phyloP scores from a whole-genome alignment of 129 eudicot genomes.

The Centrapalus pauciflorus region DNA sequence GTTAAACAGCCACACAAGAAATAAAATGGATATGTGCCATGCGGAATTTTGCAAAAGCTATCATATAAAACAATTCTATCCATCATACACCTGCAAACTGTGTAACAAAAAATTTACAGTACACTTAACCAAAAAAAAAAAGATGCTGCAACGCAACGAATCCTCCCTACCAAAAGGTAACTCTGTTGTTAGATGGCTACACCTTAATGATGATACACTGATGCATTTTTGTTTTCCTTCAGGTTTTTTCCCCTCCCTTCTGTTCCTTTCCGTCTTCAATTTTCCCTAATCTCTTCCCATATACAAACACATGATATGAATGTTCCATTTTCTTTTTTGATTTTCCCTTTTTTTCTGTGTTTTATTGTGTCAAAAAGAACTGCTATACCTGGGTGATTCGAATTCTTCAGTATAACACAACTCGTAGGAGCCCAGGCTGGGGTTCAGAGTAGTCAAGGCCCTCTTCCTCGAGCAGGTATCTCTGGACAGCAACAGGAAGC shows the following conservation, averaged over 20 bases:
- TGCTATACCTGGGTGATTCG: conserved; percentile 37
- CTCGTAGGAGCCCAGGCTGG: conserved; percentile 85
- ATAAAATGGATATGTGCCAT: too few relatives aligned
- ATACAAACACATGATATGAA: conserved; percentile 46
- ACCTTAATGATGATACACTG: conserved; percentile 39
- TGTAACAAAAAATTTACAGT: conserved; percentile 22
- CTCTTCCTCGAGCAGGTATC: conserved; percentile 83
- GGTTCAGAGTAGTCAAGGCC: conserved; percentile 88
- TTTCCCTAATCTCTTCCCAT: conserved; percentile 42
- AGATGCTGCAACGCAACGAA: too few relatives aligned
- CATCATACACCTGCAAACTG: conserved; percentile 32
- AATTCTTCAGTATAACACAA: conserved; percentile 55
- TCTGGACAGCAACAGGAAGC: conserved; percentile 79
- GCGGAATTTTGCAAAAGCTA: conserved; percentile 20
- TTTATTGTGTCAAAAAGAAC: conserved; percentile 52
- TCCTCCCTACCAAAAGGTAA: conserved; percentile 34
- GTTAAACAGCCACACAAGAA: too few relatives aligned
- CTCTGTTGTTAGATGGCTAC: conserved; percentile 25
- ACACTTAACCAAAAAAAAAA: conserved; percentile 20
- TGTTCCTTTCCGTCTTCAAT: neutral
- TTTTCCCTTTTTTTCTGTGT: conserved; percentile 11
- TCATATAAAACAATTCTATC: conserved; percentile 28
- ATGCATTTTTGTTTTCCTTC: conserved; percentile 18
- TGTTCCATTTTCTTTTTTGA: conserved; percentile 1
- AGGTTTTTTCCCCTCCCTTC: conserved; percentile 7